phyloP scores from a whole-genome alignment of 2,329 filamentous ascomycete species.

The Penicillium sp. region DNA sequence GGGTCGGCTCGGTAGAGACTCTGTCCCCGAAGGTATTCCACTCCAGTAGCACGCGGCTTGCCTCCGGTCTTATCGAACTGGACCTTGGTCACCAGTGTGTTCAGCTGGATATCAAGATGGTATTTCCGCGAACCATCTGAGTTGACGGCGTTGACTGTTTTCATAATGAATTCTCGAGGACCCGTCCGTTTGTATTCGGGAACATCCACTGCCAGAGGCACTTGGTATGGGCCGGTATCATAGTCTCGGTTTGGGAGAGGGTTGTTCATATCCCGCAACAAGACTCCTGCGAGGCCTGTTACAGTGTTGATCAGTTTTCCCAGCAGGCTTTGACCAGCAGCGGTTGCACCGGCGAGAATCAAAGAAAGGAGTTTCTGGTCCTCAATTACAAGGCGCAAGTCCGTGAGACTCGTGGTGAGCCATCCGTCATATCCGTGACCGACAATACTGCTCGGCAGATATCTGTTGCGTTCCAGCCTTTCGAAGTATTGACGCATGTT shows the following conservation, averaged over 20 bases:
- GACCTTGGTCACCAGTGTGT: constrained; percentile 47
- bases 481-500: constrained; percentile 59
- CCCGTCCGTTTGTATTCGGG: constrained; percentile 51
- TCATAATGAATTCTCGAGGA: constrained; percentile 56
- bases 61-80: constrained; percentile 38
- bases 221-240: constrained; percentile 53
- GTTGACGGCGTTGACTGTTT: constrained; percentile 50
- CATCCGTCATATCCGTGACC: constrained; percentile 61
- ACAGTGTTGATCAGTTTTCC: constrained; percentile 42
- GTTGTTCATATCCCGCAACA: constrained; percentile 54
- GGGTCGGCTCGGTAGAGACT: constrained; percentile 49
- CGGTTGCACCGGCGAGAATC: constrained; percentile 52
- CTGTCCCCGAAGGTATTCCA: constrained; percentile 47
- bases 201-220: constrained; percentile 57
- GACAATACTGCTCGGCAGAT: constrained; percentile 41
- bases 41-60: constrained; percentile 45
- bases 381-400: constrained; percentile 51
- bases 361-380: constrained; percentile 57
- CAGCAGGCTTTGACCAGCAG: constrained; percentile 46
- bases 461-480: constrained; percentile 54
- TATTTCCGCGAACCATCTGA: constrained; percentile 54
- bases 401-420: constrained; percentile 53
- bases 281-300: constrained; percentile 45
- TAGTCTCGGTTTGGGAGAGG: constrained; percentile 47
- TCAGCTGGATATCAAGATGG: constrained; percentile 54